These are phyloP conservation scores for Moesziomyces parantarcticus DNA, from an alignment of 1,284 basidiomycete genomes.

Conservation along the genomic window DNA sequence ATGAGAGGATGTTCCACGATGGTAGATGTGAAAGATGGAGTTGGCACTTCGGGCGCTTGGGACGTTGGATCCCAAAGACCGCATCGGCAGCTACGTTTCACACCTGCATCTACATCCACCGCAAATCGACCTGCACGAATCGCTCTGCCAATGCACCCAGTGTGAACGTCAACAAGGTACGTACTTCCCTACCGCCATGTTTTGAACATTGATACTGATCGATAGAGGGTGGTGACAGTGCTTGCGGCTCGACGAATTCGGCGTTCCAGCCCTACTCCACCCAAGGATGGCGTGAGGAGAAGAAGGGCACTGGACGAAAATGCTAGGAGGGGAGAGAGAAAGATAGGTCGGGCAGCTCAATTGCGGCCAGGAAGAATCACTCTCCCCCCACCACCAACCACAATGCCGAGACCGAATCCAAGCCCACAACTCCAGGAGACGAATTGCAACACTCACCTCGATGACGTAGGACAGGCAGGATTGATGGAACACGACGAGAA, in stretches of 20 bases:
- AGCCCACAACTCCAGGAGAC: slow-evolving; percentile 2
- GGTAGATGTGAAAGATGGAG: slow-evolving; percentile 1
- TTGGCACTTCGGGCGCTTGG: slow-evolving; percentile 19
- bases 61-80: slow-evolving; percentile 1
- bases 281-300: not conserved
- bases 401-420: not conserved
- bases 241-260: slow-evolving; percentile 15
- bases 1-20: not conserved
- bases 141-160: slow-evolving; percentile 10
- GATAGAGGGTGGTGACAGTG: no score
- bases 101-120: not conserved
- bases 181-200: not conserved
- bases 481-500: not conserved
- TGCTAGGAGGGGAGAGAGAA: slow-evolving; percentile 16
- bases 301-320: slow-evolving; percentile 10
- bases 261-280: not conserved
- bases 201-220: no score
- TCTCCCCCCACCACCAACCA: not conserved
- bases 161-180: slow-evolving; percentile 20
- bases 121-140: slow-evolving; percentile 1
- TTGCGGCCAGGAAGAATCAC: slow-evolving; percentile 26
- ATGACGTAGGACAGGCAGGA: no score
- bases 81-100: slow-evolving; percentile 4
- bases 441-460: no score
- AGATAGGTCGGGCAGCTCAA: slow-evolving; percentile 22